phyloP scores from a whole-genome alignment of 805 yeast species.

The Candida odintsovae region DNA sequence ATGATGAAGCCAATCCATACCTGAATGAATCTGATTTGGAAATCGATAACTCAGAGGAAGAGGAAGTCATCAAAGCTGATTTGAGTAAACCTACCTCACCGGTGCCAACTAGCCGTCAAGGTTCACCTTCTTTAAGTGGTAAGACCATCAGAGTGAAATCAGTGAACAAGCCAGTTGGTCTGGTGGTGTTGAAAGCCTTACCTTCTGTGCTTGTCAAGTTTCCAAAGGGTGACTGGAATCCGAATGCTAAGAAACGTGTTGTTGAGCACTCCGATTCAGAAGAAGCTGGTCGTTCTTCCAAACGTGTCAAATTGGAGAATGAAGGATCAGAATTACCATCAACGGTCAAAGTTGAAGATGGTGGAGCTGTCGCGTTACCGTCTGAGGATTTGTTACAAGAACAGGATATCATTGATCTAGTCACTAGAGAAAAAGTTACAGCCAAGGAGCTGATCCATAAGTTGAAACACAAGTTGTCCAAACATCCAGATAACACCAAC shows the following conservation, averaged over 20 bases:
- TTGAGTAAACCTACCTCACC: slow-evolving; percentile 23
- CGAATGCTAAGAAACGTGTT: slow-evolving; percentile 37
- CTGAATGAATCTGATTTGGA: slow-evolving; percentile 66
- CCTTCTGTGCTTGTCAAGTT: slow-evolving; percentile 54
- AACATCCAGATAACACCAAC: slow-evolving; percentile 57
- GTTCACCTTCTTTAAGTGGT: slow-evolving; percentile 19
- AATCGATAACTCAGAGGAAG: slow-evolving; percentile 30
- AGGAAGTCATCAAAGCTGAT: slow-evolving; percentile 34
- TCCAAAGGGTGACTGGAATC: slow-evolving; percentile 84
- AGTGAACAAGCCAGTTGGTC: slow-evolving; percentile 42
- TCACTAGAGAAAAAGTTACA: slow-evolving; percentile 40
- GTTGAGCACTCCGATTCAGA: slow-evolving; percentile 22
- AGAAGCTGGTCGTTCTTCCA: slow-evolving; percentile 24
- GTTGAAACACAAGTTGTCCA: slow-evolving; percentile 55
- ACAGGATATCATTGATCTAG: slow-evolving; percentile 62
- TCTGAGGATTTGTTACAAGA: slow-evolving; percentile 42
- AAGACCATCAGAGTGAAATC: slow-evolving; percentile 38
- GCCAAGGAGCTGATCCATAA: slow-evolving; percentile 58
- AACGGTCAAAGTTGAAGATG: slow-evolving; percentile 7
- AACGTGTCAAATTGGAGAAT: slow-evolving; percentile 35
- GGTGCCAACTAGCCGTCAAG: slow-evolving; percentile 13
- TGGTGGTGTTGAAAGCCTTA: slow-evolving; percentile 61
- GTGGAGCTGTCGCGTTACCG: slow-evolving; percentile 12
- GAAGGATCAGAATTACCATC: slow-evolving; percentile 8
- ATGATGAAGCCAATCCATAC: slow-evolving; percentile 81